These are phyloP conservation scores for Cicer yamashitae DNA, from an alignment of 306 rosid genomes.

Conservation along the genomic window DNA sequence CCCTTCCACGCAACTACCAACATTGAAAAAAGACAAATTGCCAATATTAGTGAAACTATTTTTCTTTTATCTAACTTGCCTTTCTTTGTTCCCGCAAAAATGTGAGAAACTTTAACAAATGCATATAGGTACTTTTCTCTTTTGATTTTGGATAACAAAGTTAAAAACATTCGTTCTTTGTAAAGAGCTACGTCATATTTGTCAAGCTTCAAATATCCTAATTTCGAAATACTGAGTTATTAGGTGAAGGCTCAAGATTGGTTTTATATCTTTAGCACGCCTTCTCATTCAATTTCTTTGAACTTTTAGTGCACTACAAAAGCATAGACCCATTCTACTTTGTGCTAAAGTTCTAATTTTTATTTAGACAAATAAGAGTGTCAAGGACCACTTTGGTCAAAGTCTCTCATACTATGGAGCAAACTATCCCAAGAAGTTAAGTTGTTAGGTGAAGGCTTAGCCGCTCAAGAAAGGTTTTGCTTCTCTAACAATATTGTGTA, in stretches of 20 bases:
- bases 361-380: neutral
- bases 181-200: constrained; percentile 8
- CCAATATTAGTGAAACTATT: constrained; percentile 32
- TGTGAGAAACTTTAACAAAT: neutral
- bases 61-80: neutral
- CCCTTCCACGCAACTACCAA: constrained; percentile 92
- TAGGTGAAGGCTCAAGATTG: constrained; percentile 2
- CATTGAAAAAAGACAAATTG: constrained; percentile 35
- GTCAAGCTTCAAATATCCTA: constrained; percentile 12
- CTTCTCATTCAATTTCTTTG: neutral
- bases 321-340: neutral
- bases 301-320: neutral
- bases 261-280: constrained; percentile 1
- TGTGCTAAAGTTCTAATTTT: neutral
- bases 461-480: neutral
- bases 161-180: constrained; percentile 5
- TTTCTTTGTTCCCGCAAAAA: constrained; percentile 22
- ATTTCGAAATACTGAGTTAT: constrained; percentile 13
- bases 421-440: neutral
- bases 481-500: constrained; percentile 1
- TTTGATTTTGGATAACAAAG: neutral
- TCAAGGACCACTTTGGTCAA: neutral
- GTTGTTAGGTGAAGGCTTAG: neutral
- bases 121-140: constrained; percentile 8
- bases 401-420: neutral